Evolutionary conservation across 1,284 basidiomycete species (phyloP), one percentile per base, ranked within the genome.

Genomic region (Malassezia cuniculi): DNA sequence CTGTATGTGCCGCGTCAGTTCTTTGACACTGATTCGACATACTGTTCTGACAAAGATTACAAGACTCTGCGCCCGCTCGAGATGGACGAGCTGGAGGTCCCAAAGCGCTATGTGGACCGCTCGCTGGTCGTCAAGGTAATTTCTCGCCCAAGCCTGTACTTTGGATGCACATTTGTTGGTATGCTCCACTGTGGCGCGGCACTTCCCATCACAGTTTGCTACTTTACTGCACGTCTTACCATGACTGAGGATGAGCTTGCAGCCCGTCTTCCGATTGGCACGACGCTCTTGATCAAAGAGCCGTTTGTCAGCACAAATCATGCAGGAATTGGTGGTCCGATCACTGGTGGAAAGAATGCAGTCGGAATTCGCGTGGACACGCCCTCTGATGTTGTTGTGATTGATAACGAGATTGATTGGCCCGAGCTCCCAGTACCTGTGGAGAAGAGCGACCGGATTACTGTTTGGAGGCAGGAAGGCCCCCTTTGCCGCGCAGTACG

Each of bases 331-430:
- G 61, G 55, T 8, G 63, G 56, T 3, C 62, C 60, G 0, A 48
- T 54, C 20, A 45, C 47, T 9, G 48, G 50, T 6, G 53, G 51
- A 12, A 60, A 61, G 40, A 52, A 43, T 18, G 47, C 48, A 1
- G 31, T 36, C 0, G 63, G 63, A 1, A 35, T 66, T 20, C 52
- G 61, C 6, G 48, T 65, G 6, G 62, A 65, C 24, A 62, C 59
- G 9, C 61, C 61, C 3, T 57, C 61, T 12, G 63, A 66, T 27
- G 44, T 66, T 7, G 41, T 48, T 17, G 42, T 66, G 16, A 36
- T 65, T 7, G 48, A 54, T 20, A 26, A 12, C 9, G 27, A 31
- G n/a, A n/a, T n/a, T n/a, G n/a, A n/a, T n/a, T n/a, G n/a, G n/a
- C n/a, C n/a, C n/a, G n/a, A n/a, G n/a, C n/a, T n/a, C n/a, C n/a